Conservation (phyloP, 306 rosid species). For the Begonia loranthoides region DNA sequence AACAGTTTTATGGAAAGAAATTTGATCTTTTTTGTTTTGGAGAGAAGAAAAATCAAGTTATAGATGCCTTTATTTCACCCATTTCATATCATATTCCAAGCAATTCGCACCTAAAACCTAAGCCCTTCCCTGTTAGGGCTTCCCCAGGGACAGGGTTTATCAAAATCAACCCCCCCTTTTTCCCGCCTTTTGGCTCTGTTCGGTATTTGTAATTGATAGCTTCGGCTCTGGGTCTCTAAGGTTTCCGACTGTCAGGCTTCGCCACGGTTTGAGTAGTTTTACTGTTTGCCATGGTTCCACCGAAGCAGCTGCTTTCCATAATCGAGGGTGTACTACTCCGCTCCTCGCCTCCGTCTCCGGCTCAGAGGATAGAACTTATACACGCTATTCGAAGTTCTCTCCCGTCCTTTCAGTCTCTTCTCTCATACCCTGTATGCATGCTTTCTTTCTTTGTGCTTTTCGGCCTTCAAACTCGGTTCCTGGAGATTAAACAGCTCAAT, state of each 20-base stretch:
- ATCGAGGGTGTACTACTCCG: constrained; percentile 67
- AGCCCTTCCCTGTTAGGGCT: constrained; percentile 16
- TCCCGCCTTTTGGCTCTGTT: constrained; percentile 20
- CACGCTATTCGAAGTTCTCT: constrained; percentile 70
- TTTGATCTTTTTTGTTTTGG: too few relatives aligned
- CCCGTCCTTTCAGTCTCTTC: constrained; percentile 48
- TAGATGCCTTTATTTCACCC: too few relatives aligned
- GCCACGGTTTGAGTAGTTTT: neutral
- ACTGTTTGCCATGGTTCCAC: constrained; percentile 32
- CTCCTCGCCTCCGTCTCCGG: constrained; percentile 56
- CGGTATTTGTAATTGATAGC: neutral
- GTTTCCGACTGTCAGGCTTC: neutral
- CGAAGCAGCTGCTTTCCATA: constrained; percentile 61
- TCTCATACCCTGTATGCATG: constrained; percentile 47
- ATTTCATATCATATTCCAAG: too few relatives aligned
- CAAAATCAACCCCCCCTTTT: constrained; percentile 1
- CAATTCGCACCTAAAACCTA: too few relatives aligned
- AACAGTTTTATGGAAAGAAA: too few relatives aligned
- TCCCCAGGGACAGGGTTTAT: neutral
- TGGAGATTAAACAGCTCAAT: neutral
- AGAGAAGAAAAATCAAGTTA: too few relatives aligned
- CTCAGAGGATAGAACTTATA: constrained; percentile 59
- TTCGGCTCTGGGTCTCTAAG: constrained; percentile 4
- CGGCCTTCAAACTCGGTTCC: neutral
- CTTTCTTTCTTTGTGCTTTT: neutral